Conservation (phyloP, 805 yeast species). For the Blastobotrys peoriensis region DNA sequence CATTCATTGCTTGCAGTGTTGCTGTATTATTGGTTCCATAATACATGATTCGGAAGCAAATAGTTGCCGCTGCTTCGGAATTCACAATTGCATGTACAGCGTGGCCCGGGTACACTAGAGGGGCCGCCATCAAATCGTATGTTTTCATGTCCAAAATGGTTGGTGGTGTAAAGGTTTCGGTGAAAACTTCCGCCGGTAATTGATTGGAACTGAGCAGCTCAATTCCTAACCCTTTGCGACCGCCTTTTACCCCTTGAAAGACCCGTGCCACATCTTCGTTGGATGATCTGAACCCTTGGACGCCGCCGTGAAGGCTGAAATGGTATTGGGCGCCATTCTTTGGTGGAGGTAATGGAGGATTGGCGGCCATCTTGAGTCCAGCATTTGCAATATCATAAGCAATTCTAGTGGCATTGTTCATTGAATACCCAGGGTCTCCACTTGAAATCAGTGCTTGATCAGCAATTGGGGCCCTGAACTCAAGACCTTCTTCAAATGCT, state of each 20-base stretch:
- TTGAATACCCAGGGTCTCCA: slow-evolving; percentile 5
- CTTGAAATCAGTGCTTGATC: slow-evolving; percentile 6
- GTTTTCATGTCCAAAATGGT: background rate
- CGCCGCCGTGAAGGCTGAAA: slow-evolving; percentile 4
- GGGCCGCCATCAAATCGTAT: slow-evolving; percentile 4
- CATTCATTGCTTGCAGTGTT: background rate
- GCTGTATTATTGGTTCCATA: background rate
- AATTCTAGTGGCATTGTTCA: slow-evolving; percentile 2
- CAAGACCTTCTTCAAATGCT: slow-evolving; percentile 1
- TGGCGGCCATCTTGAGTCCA: background rate
- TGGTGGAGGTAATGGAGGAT: slow-evolving; percentile 1
- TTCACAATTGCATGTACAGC: slow-evolving; percentile 1
- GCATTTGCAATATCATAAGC: slow-evolving; percentile 4
- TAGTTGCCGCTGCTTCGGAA: background rate
- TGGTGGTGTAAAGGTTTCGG: slow-evolving; percentile 6
- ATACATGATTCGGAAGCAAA: background rate
- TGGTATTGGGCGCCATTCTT: slow-evolving; percentile 5
- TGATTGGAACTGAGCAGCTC: background rate
- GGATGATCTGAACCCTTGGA: slow-evolving; percentile 7
- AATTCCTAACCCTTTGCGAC: too few relatives aligned
- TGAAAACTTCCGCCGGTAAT: slow-evolving; percentile 3
- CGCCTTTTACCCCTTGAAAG: too few relatives aligned
- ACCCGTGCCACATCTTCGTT: too few relatives aligned
- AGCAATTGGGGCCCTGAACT: slow-evolving; percentile 5
- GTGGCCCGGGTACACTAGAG: slow-evolving; percentile 5